These are phyloP conservation scores for Emmonsiellopsis sp. DNA, from an alignment of 2,329 filamentous ascomycete genomes.

Conservation along the genomic window DNA sequence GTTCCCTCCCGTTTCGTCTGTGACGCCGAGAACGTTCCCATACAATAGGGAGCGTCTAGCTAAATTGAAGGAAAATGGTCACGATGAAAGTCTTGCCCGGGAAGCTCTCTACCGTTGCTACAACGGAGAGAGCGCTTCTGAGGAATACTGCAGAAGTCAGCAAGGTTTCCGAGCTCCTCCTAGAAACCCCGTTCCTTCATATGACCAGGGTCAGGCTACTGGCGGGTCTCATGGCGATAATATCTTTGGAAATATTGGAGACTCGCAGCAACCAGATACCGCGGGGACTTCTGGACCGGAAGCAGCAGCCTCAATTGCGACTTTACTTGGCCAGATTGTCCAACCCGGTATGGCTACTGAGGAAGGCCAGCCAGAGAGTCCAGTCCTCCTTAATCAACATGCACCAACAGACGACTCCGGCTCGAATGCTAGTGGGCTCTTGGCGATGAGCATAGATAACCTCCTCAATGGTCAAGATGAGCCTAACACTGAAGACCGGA, in stretches of 20 bases:
- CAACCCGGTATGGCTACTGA: conserved; percentile 3
- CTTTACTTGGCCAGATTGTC: conserved; percentile 11
- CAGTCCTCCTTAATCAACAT: conserved; percentile 3
- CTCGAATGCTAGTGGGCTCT: conserved; percentile 25
- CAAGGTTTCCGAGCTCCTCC: conserved; percentile 48
- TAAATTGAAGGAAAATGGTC: conserved; percentile 38
- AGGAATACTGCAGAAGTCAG: conserved; percentile 67
- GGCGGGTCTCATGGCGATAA: conserved; percentile 6
- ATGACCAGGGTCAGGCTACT: conserved; percentile 39
- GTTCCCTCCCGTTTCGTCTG: conserved; percentile 38
- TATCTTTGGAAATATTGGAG: conserved; percentile 5
- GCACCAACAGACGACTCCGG: conserved; percentile 21
- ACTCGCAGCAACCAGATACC: not conserved
- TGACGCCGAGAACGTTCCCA: conserved; percentile 44
- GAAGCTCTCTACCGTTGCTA: conserved; percentile 81
- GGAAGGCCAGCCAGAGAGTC: not conserved
- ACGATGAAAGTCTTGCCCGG: conserved; percentile 54
- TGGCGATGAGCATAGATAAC: conserved; percentile 36
- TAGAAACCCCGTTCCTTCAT: conserved; percentile 58
- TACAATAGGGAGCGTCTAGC: conserved; percentile 41
- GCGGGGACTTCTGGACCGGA: not conserved
- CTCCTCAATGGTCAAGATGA: conserved; percentile 27
- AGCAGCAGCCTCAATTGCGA: conserved; percentile 4
- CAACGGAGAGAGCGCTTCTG: conserved; percentile 50
- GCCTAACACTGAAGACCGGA: conserved; percentile 16